Evolutionary conservation across 164 flowering plant genomes (phyloP).

Genomic region (Tetrastigma voinierianum): DNA sequence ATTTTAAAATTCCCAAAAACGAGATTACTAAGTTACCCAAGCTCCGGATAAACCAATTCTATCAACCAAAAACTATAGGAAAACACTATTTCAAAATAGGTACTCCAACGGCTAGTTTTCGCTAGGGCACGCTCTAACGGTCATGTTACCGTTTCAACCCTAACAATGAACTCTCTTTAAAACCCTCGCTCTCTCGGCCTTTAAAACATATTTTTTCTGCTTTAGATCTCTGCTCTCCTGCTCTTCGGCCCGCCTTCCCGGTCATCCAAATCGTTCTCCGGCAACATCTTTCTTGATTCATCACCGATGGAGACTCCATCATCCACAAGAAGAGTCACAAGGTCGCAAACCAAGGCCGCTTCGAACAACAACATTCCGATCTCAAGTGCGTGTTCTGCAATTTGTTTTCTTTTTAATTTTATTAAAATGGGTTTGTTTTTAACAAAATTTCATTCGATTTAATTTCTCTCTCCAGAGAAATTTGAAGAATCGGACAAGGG

Average conservation of each 20-base stretch:
- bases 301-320: constrained; percentile 77
- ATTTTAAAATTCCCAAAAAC: too few relatives aligned
- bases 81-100: neutral
- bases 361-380: constrained; percentile 24
- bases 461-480: constrained; percentile 39
- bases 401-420: neutral
- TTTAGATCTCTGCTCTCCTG: neutral
- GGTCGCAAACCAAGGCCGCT: constrained; percentile 52
- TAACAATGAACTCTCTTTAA: constrained; percentile 6
- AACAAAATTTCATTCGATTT: neutral
- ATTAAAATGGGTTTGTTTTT: neutral
- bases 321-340: constrained; percentile 67
- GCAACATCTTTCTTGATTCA: neutral
- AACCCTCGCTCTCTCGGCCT: neutral
- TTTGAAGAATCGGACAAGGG: constrained; percentile 50
- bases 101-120: constrained; percentile 36
- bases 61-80: too few relatives aligned
- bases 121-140: constrained; percentile 33
- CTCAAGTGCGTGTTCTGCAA: constrained; percentile 26
- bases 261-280: neutral
- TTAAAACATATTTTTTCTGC: neutral
- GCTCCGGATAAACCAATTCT: too few relatives aligned
- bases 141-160: constrained; percentile 20
- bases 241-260: neutral
- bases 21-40: too few relatives aligned